phyloP scores from a whole-genome alignment of 176 grass and related monocot genomes.

The Alloteropsis semialata region DNA sequence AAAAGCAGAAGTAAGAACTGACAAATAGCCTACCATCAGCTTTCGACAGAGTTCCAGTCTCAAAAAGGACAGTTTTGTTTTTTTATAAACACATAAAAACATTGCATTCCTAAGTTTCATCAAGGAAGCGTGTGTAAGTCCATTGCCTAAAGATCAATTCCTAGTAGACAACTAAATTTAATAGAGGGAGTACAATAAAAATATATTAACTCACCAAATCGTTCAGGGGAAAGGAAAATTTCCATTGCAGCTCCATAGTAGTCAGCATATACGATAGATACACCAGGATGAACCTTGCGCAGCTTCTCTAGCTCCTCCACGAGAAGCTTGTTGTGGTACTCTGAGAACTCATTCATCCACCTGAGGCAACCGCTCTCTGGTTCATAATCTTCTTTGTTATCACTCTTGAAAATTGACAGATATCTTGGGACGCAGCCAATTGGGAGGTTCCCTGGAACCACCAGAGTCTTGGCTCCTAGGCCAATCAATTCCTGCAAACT shows the following conservation, averaged over 20 bases:
- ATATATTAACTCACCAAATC: conserved; percentile 55
- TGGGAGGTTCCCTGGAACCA: conserved; percentile 87
- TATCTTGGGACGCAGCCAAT: conserved; percentile 74
- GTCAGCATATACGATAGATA: conserved; percentile 70
- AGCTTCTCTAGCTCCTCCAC: conserved; percentile 45
- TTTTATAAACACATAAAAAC: neutral
- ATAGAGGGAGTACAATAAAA: neutral
- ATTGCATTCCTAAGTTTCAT: neutral
- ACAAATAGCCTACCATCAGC: neutral
- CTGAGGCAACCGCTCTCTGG: conserved; percentile 72
- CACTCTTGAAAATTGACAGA: conserved; percentile 59
- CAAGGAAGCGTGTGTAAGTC: neutral
- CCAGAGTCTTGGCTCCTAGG: conserved; percentile 70
- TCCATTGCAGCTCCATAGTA: conserved; percentile 76
- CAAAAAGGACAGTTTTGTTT: neutral
- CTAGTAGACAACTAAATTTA: conserved; percentile 5
- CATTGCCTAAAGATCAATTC: neutral
- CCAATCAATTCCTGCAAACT: conserved; percentile 65
- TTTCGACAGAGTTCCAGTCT: neutral
- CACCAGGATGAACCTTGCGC: conserved; percentile 46
- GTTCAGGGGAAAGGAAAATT: conserved; percentile 49
- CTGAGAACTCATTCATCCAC: conserved; percentile 76
- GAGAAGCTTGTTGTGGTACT: conserved; percentile 73
- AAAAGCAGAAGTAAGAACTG: neutral
- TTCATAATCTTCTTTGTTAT: conserved; percentile 67